Evolutionary conservation across 2,329 filamentous ascomycete genomes (phyloP).

Genomic region (Rosellinia necatrix): DNA sequence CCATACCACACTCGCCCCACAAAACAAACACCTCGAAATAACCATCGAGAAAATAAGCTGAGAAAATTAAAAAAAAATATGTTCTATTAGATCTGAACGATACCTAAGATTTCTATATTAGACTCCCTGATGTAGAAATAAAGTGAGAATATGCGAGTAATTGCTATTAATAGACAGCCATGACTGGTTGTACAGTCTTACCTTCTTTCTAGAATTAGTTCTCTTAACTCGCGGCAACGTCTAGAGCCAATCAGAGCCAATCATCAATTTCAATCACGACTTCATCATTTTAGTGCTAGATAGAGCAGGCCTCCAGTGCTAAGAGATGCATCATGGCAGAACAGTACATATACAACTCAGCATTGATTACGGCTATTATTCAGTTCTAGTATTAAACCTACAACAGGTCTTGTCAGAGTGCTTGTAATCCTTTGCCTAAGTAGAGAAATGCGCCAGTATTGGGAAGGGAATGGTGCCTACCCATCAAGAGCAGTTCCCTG

Average conservation of each 20-base stretch:
- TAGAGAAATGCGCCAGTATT: not conserved
- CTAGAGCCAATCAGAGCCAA: not conserved
- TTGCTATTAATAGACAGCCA: conserved; percentile 8
- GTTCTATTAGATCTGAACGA: not conserved
- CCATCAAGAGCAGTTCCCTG: too few species aligned
- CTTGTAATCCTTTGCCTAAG: not conserved
- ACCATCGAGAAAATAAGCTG: not conserved
- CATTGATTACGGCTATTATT: too few species aligned
- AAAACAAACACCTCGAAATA: not conserved
- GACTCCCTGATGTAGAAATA: not conserved
- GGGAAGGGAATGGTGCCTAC: too few species aligned
- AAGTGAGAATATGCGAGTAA: not conserved
- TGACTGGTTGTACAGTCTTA: too few species aligned
- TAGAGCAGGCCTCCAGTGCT: not conserved
- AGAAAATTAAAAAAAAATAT: not conserved
- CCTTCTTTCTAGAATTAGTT: not conserved
- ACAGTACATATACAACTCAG: not conserved
- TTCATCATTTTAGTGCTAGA: not conserved
- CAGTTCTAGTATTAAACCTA: too few species aligned
- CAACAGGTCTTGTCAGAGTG: not conserved
- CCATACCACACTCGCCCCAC: not conserved
- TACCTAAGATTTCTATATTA: conserved; percentile 10
- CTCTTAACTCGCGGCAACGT: not conserved
- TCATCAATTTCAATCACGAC: not conserved
- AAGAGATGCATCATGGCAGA: not conserved